Conservation (phyloP, 768 basidiomycete genomes). For the Naematelia encephala region DNA sequence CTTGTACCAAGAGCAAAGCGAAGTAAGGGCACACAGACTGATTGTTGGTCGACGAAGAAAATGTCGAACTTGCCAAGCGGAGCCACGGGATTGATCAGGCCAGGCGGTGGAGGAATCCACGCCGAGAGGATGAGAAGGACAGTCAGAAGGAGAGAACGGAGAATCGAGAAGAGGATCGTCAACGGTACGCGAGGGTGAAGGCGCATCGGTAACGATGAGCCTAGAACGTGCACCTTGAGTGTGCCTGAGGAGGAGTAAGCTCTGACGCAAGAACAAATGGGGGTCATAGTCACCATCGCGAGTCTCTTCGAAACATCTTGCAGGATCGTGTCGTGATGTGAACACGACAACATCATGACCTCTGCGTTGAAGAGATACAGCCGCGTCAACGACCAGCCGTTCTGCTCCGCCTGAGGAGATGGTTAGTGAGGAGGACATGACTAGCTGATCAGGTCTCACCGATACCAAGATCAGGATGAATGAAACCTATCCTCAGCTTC, state of each 20-base stretch:
- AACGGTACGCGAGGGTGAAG: conserved; percentile 64
- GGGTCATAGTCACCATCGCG: conserved; percentile 79
- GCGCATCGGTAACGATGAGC: conserved; percentile 78
- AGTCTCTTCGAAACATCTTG: conserved; percentile 91
- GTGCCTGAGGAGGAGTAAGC: conserved; percentile 58
- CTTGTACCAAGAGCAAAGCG: conserved; percentile 65
- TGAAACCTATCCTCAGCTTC: conserved; percentile 63
- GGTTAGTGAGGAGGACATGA: background rate
- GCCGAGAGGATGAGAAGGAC: conserved; percentile 58
- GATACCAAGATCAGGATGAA: conserved; percentile 93
- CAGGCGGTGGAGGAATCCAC: conserved; percentile 33
- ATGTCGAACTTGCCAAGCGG: conserved; percentile 59
- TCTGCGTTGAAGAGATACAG: conserved; percentile 74
- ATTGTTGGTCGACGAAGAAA: conserved; percentile 92
- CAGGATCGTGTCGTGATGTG: conserved; percentile 85
- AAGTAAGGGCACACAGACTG: conserved; percentile 82
- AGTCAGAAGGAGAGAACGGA: conserved; percentile 80
- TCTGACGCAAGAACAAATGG: background rate
- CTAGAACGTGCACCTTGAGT: conserved; percentile 66
- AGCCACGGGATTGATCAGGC: conserved; percentile 29
- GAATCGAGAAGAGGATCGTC: conserved; percentile 84
- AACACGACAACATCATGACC: conserved; percentile 86
- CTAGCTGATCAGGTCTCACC: conserved; percentile 55
- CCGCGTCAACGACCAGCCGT: conserved; percentile 89
- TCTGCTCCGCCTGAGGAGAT: conserved; percentile 77